Conservation (phyloP, 2,329 filamentous ascomycete species). For the Colletotrichum tropicicola region DNA sequence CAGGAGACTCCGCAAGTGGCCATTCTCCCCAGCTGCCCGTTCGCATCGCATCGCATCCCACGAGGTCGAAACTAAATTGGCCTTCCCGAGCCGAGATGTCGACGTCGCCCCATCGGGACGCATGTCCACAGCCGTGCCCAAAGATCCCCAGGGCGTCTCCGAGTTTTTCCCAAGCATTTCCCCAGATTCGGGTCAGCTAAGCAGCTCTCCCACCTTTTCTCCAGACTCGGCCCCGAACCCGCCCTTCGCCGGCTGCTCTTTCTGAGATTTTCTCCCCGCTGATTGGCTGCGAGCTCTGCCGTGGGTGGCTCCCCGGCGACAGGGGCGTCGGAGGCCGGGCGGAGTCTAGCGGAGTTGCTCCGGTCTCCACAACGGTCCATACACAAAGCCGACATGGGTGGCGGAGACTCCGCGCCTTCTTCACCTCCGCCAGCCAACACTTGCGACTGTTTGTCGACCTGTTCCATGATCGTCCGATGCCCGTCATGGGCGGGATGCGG, state of each 20-base stretch:
- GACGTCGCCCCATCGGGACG: neutral
- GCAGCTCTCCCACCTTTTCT: slow-evolving; percentile 2
- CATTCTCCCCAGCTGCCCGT: neutral
- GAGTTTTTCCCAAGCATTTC: neutral
- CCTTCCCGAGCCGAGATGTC: slow-evolving; percentile 1
- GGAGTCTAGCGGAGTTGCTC: slow-evolving; percentile 31
- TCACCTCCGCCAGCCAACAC: neutral
- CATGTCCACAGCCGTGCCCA: no score
- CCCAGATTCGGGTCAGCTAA: slow-evolving; percentile 13
- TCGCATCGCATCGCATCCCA: neutral
- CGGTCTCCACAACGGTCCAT: neutral
- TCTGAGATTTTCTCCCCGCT: neutral
- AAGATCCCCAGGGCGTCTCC: neutral
- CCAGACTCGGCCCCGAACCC: slow-evolving; percentile 7
- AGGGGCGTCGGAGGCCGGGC: slow-evolving; percentile 10
- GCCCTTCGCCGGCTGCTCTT: neutral
- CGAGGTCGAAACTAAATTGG: slow-evolving; percentile 9
- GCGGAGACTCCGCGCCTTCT: slow-evolving; percentile 26
- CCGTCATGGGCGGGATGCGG: slow-evolving; percentile 1
- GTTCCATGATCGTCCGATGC: neutral
- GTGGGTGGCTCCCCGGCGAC: neutral
- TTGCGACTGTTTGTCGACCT: neutral
- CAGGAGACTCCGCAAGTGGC: slow-evolving; percentile 22
- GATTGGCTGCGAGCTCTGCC: neutral
- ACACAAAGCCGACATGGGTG: neutral